Percentiles rank a stretch among this genome's conserved stretches.
phyloP scores from a whole-genome alignment of 768 basidiomycete genomes.

The Agaricus sinodeliciosus region DNA sequence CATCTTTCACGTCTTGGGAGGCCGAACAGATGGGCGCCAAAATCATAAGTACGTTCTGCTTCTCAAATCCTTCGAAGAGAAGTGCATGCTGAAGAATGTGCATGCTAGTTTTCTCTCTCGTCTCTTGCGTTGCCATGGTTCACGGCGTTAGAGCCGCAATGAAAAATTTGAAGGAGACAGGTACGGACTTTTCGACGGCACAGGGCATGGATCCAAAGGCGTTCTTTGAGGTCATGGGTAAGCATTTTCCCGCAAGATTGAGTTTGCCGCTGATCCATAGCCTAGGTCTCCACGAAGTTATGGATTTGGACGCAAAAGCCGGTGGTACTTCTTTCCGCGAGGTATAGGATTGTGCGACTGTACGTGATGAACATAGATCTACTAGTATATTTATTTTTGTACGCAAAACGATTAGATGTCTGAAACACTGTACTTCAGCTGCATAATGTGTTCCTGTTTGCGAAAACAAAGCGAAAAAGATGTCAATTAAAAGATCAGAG shows the following conservation, averaged over 20 bases:
- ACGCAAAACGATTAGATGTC: no score
- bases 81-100: not conserved
- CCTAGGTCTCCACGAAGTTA: conserved; percentile 1
- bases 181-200: conserved; percentile 57
- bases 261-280: not conserved
- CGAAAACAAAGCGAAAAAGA: no score
- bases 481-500: no score
- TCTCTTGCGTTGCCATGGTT: conserved; percentile 69
- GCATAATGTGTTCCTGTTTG: no score
- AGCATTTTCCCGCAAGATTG: not conserved
- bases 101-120: conserved; percentile 59
- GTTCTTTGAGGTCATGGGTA: conserved; percentile 75
- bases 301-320: conserved; percentile 4
- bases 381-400: no score
- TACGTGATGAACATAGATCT: no score
- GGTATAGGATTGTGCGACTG: not conserved
- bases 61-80: not conserved
- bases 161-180: conserved; percentile 66
- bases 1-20: conserved; percentile 62
- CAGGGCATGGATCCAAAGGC: conserved; percentile 69
- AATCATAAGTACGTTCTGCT: conserved; percentile 54
- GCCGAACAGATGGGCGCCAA: conserved; percentile 67
- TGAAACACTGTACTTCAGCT: no score
- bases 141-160: conserved; percentile 72
- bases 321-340: conserved; percentile 4